Evolutionary conservation across 768 basidiomycete species (phyloP).

Genomic region (Hericium erinaceus): DNA sequence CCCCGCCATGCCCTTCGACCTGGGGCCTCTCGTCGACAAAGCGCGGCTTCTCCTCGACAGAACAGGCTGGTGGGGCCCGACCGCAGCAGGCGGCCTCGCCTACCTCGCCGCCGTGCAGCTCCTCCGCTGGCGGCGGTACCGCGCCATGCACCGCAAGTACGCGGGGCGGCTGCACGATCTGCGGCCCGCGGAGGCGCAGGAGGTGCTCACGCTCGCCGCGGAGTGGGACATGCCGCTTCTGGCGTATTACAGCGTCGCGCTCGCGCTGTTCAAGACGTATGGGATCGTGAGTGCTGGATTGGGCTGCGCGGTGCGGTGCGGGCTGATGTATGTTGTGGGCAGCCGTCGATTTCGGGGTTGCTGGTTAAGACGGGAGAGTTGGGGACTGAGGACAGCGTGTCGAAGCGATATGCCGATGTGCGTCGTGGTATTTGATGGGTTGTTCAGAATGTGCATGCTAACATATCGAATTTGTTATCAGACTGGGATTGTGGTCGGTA

Average conservation of each 20-base stretch:
- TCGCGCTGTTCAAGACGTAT: conserved; percentile 48
- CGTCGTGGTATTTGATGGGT: conserved; percentile 10
- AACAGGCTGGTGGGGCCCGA: background rate
- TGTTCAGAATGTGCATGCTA: background rate
- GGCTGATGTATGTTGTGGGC: background rate
- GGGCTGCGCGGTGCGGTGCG: background rate
- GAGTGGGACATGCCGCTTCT: conserved; percentile 13
- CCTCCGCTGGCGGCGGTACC: background rate
- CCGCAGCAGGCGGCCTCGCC: background rate
- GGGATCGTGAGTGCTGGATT: conserved; percentile 28
- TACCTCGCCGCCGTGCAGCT: background rate
- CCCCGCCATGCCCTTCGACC: too few relatives aligned
- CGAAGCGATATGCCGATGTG: conserved; percentile 41
- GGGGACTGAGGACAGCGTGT: conserved; percentile 24
- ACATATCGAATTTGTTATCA: background rate
- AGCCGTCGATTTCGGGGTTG: conserved; percentile 40
- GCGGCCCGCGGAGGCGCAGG: background rate
- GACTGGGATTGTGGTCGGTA: background rate
- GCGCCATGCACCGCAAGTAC: background rate
- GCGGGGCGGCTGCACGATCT: background rate
- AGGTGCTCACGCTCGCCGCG: background rate
- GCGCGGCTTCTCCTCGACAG: too few relatives aligned
- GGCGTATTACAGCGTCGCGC: conserved; percentile 30
- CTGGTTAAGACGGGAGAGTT: conserved; percentile 33
- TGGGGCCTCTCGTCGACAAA: too few relatives aligned